Percentiles rank a stretch among this genome's conserved stretches.
These are phyloP conservation scores for Trichoderma erinaceum DNA, from an alignment of 495 filamentous ascomycete genomes.

Conservation along the genomic window DNA sequence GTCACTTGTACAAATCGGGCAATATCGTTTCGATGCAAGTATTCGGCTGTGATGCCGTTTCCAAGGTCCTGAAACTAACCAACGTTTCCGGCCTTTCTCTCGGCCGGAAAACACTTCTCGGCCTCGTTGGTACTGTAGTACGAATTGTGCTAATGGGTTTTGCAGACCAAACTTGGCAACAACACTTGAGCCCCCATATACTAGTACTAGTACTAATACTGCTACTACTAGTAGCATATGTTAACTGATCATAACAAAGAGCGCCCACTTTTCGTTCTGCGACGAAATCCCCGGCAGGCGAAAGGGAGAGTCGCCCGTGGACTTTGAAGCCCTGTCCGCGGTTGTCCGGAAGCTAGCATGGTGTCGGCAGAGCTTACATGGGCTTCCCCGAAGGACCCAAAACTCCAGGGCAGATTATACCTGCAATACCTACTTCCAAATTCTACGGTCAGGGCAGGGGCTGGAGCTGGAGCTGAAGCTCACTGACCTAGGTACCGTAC, in stretches of 20 bases:
- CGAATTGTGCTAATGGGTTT: not conserved
- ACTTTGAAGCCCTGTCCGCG: not conserved
- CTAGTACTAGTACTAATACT: not conserved
- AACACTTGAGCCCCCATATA: not conserved
- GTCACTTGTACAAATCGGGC: not conserved
- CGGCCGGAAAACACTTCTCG: constrained; percentile 6
- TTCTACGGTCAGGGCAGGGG: not conserved
- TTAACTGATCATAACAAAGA: not conserved
- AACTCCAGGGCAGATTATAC: too few species aligned
- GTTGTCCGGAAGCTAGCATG: constrained; percentile 3
- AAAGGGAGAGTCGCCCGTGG: not conserved
- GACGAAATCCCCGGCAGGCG: not conserved
- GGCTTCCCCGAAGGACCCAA: too few species aligned
- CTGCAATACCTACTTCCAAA: not conserved
- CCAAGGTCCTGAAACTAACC: not conserved
- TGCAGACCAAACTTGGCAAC: not conserved
- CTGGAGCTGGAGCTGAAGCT: not conserved
- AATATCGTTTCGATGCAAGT: not conserved
- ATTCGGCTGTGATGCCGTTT: not conserved
- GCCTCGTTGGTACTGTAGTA: not conserved
- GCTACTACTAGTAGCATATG: too few species aligned
- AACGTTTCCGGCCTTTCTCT: constrained; percentile 12
- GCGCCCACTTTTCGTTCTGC: not conserved
- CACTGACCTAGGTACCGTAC: not conserved
- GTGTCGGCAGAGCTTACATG: not conserved